Evolutionary conservation across 1,139 yeast species (phyloP).

Genomic region (Yamadazyma songkhlaensis): DNA sequence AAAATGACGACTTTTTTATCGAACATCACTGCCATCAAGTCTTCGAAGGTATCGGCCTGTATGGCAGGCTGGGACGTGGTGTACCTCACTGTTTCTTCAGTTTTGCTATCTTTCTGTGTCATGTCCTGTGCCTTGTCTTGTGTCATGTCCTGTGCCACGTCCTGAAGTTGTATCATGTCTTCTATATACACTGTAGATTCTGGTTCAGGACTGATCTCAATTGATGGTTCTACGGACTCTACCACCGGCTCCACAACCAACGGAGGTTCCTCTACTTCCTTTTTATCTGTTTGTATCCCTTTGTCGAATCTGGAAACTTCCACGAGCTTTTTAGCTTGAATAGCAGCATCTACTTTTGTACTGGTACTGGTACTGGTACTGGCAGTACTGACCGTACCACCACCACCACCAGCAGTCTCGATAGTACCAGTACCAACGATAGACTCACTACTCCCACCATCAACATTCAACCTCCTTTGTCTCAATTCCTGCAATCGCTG

Average conservation of each 20-base stretch:
- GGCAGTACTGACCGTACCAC: too few species aligned
- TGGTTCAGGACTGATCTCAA: neutral
- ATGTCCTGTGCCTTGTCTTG: too few species aligned
- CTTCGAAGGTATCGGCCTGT: conserved; percentile 6
- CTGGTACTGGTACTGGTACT: too few species aligned
- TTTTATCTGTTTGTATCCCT: conserved; percentile 24
- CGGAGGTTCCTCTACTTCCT: conserved; percentile 5
- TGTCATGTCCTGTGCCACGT: too few species aligned
- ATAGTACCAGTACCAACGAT: neutral
- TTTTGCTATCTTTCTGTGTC: too few species aligned
- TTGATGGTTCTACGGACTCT: neutral
- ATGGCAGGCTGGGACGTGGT: conserved; percentile 8
- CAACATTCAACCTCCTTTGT: conserved; percentile 23
- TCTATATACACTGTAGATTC: too few species aligned
- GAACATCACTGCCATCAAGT: conserved; percentile 1
- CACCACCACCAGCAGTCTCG: conserved; percentile 2
- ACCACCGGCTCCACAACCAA: conserved; percentile 6
- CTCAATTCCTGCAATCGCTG: conserved; percentile 41
- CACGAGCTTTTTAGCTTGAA: conserved; percentile 4
- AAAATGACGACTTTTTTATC: neutral
- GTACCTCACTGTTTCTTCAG: too few species aligned
- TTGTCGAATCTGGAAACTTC: conserved; percentile 28
- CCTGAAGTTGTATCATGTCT: too few species aligned
- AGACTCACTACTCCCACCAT: neutral
- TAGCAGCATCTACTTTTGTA: conserved; percentile 4